Conservation (phyloP, 106 monocot species). For the Platanthera guangdongensis region DNA sequence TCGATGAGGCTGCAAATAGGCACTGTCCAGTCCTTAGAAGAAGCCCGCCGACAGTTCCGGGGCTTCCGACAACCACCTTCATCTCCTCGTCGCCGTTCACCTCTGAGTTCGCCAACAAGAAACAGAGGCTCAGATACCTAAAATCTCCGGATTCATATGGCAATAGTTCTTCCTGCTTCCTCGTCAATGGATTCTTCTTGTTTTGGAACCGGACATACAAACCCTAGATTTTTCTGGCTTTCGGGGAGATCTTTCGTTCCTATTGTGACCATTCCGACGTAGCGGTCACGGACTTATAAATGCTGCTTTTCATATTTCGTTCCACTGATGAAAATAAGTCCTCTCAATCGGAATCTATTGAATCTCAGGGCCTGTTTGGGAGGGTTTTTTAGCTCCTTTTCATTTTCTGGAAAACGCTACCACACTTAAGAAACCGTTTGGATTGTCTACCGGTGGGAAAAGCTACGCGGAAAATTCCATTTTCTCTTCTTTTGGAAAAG, state of each 20-base stretch:
- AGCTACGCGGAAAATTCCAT: too few relatives aligned
- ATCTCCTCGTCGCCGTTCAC: constrained; percentile 11
- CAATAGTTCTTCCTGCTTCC: background rate
- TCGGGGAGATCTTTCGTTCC: background rate
- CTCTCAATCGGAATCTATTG: too few relatives aligned
- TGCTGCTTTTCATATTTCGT: too few relatives aligned
- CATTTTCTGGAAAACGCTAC: too few relatives aligned
- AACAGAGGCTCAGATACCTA: background rate
- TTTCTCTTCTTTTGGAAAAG: too few relatives aligned
- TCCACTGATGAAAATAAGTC: too few relatives aligned
- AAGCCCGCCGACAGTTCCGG: constrained; percentile 30
- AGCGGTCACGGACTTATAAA: too few relatives aligned
- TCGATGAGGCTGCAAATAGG: constrained; percentile 27
- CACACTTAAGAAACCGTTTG: too few relatives aligned
- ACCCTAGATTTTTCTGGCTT: background rate
- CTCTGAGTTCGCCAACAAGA: background rate
- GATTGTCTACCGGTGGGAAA: too few relatives aligned
- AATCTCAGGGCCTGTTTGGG: too few relatives aligned
- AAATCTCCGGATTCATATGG: background rate
- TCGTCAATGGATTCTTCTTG: background rate
- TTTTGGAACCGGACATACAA: background rate
- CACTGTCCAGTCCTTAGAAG: constrained; percentile 32
- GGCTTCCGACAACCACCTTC: constrained; percentile 36
- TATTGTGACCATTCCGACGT: background rate
- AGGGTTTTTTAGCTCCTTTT: too few relatives aligned